Base-by-base conservation (phyloP, 2,329 filamentous ascomycete genomes). In the Onygenales sp. region DNA sequence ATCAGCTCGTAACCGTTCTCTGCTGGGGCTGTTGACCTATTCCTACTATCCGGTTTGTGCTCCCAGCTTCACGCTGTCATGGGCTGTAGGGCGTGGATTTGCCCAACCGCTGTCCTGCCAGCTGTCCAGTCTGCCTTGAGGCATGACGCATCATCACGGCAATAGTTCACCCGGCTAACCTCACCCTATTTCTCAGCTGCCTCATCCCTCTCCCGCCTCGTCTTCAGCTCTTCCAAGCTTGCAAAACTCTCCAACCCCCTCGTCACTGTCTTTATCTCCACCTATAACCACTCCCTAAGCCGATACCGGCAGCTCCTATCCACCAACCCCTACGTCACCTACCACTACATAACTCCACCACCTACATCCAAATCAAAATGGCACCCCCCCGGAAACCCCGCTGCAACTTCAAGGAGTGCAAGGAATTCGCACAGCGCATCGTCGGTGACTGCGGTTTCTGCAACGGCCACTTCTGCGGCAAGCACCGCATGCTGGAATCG, bases 401-500 rank as follows among this genome's bases (percentile, higher is more conserved):
- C 63, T 97, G 93, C 78, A 86, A 80, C 59, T 90, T 88, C 76
- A 91, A 92, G 73, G 85, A 90, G 62, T 97, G 93, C 83, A 88
- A 84, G 68, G 85, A 89, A 63, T 81, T 82, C 33, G 91, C 90
- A 13, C 91, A 96, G 72, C 86, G 88, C 60, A 96, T 98, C 65
- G 88, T 96, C 55, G 93, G 93, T 52, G 92, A 97, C 76, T 98
- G 93, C 74, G 86, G 84, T 57, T 97, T 97, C 78, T 98, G 93
- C 77, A 79, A 86, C 53, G 90, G 91, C 45, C 88, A 94, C 69
- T 97, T 88, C 77, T 98, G 93, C 74, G 88, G 88, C 63, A 95
- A 90, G 76, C 93, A 98, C 74, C 82, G 93, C 53, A 81, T 97
- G 74, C 74, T 97, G 59, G 93, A 98, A 73, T 88, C 92, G 63